Evolutionary conservation across 83 land plant genomes (phyloP).

Genomic region (Picea engelmannii): DNA sequence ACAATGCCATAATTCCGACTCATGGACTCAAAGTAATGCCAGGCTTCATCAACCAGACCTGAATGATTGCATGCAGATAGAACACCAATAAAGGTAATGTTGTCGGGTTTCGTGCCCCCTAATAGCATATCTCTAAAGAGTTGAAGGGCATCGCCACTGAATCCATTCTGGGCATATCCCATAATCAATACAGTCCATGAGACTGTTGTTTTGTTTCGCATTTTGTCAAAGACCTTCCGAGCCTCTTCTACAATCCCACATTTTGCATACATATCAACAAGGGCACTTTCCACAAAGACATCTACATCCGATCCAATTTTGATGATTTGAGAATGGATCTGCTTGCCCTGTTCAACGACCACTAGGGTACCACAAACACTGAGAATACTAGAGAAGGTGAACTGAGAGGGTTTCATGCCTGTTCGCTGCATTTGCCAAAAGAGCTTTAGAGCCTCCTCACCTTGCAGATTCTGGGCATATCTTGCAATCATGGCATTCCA

Average conservation of each 20-base stretch:
- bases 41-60: conserved; percentile 22
- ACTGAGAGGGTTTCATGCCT: conserved; percentile 30
- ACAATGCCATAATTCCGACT: conserved; percentile 11
- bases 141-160: neutral
- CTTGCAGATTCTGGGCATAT: conserved; percentile 23
- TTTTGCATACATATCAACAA: conserved; percentile 33
- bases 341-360: conserved; percentile 25
- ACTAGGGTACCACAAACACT: conserved; percentile 16
- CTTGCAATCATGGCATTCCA: conserved; percentile 56
- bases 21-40: conserved; percentile 22
- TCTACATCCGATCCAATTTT: conserved; percentile 1
- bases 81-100: conserved; percentile 23
- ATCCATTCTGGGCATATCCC: conserved; percentile 22
- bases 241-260: conserved; percentile 22
- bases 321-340: conserved; percentile 29
- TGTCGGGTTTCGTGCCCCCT: conserved; percentile 7
- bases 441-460: conserved; percentile 18
- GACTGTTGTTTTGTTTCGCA: conserved; percentile 34
- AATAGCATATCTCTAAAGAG: conserved; percentile 24
- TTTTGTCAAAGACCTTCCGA: conserved; percentile 31
- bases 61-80: conserved; percentile 27
- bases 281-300: conserved; percentile 31
- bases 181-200: conserved; percentile 55
- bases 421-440: conserved; percentile 25
- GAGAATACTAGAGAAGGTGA: conserved; percentile 34